Percentiles rank a stretch among this genome's conserved stretches.
Conservation (phyloP, 495 filamentous ascomycete species). For the Geopyxis carbonaria region DNA sequence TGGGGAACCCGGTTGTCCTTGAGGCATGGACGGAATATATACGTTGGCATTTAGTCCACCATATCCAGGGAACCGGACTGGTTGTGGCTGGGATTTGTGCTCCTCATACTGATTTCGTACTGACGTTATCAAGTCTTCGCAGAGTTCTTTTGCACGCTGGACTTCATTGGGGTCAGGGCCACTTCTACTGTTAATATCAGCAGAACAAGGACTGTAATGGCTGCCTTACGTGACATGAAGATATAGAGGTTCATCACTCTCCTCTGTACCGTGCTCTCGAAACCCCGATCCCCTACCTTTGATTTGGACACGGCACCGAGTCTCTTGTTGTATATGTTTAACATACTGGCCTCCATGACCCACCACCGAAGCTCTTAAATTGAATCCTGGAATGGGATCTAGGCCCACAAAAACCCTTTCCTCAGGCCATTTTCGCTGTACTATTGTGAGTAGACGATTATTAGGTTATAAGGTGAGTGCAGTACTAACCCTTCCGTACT, state of each 20-base stretch:
- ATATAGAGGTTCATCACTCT: conserved; percentile 92
- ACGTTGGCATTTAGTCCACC: conserved; percentile 30
- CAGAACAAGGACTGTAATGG: background rate
- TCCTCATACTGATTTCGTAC: conserved; percentile 73
- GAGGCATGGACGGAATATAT: conserved; percentile 17
- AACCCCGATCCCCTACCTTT: conserved; percentile 95
- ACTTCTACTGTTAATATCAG: conserved; percentile 34
- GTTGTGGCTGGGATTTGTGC: conserved; percentile 70
- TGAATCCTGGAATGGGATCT: conserved; percentile 88
- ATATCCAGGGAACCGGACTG: conserved; percentile 44
- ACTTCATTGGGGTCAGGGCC: conserved; percentile 78
- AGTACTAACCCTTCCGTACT: conserved; percentile 67
- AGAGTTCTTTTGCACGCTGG: conserved; percentile 70
- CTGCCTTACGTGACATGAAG: conserved; percentile 74
- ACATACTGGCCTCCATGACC: conserved; percentile 86
- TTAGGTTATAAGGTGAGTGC: background rate
- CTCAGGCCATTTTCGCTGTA: conserved; percentile 94
- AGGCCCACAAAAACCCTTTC: conserved; percentile 81
- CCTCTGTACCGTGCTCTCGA: conserved; percentile 66
- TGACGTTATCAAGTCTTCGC: conserved; percentile 65
- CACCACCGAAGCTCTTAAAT: conserved; percentile 85
- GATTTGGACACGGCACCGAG: conserved; percentile 87
- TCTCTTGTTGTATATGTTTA: conserved; percentile 92
- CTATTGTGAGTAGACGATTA: conserved; percentile 22
- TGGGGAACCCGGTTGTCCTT: conserved; percentile 15